Conservation (phyloP, 352 stramenopile genomes). For the Phytophthora rubi region DNA sequence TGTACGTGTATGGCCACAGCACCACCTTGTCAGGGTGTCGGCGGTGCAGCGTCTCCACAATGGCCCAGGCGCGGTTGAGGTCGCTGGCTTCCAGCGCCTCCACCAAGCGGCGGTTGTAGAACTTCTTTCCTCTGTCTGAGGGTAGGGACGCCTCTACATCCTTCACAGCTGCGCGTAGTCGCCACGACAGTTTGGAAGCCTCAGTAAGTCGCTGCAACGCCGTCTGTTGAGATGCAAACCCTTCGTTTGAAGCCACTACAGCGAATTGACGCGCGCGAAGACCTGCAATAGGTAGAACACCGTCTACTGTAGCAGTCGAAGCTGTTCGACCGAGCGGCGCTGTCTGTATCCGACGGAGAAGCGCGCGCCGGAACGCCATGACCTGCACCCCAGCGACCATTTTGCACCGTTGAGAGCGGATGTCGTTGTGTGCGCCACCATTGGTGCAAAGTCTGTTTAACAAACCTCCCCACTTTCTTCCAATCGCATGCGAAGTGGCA, state of each 20-base stretch:
- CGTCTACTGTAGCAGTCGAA: not conserved
- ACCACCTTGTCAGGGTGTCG: constrained; percentile 30
- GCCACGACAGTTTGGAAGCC: constrained; percentile 27
- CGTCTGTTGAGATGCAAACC: not conserved
- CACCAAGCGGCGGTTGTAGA: constrained; percentile 53
- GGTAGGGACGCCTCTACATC: constrained; percentile 32
- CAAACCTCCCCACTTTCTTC: not conserved
- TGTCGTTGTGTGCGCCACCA: not conserved
- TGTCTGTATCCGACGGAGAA: constrained; percentile 22
- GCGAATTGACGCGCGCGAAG: constrained; percentile 28
- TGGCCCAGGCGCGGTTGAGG: constrained; percentile 32
- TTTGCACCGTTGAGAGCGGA: constrained; percentile 1
- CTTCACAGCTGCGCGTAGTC: constrained; percentile 19
- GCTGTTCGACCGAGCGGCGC: not conserved
- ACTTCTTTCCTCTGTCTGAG: constrained; percentile 37
- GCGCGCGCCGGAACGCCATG: constrained; percentile 19
- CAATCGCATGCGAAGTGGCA: not conserved
- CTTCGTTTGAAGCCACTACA: constrained; percentile 17
- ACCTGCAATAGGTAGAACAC: not conserved
- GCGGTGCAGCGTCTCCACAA: constrained; percentile 36
- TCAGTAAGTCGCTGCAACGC: constrained; percentile 21
- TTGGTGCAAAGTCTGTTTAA: constrained; percentile 9
- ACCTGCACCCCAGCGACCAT: constrained; percentile 19
- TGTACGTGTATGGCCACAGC: constrained; percentile 58
- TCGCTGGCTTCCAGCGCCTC: constrained; percentile 42